These are phyloP conservation scores for Hansfordia pulvinata DNA, from an alignment of 2,329 filamentous ascomycete genomes.

Conservation along the genomic window DNA sequence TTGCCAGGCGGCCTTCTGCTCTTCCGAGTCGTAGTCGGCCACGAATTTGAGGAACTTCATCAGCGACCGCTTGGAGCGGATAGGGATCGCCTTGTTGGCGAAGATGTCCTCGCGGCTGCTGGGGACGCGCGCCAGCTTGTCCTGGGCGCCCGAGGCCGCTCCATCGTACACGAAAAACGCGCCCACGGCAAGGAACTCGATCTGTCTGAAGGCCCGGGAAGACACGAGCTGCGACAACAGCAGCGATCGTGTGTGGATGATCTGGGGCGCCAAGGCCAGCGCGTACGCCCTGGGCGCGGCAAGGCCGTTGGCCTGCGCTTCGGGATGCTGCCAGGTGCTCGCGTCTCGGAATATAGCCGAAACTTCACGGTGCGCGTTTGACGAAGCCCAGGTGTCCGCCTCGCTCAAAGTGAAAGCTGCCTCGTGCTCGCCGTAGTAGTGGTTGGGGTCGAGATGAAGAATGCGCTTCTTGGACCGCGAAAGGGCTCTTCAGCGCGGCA, in stretches of 20 bases:
- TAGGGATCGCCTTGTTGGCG: slow-evolving; percentile 58
- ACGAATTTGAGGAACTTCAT: slow-evolving; percentile 95
- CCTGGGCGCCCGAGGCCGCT: slow-evolving; percentile 10
- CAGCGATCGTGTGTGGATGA: slow-evolving; percentile 72
- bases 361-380: slow-evolving; percentile 18
- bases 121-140: slow-evolving; percentile 56
- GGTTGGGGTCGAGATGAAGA: slow-evolving; percentile 76
- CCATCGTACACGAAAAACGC: slow-evolving; percentile 71
- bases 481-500: slow-evolving; percentile 54
- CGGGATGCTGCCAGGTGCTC: slow-evolving; percentile 21
- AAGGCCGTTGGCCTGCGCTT: slow-evolving; percentile 27
- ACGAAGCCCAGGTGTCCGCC: slow-evolving; percentile 57
- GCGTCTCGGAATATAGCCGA: slow-evolving; percentile 23
- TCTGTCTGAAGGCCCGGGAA: slow-evolving; percentile 73
- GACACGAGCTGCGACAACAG: slow-evolving; percentile 74
- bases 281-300: slow-evolving; percentile 63
- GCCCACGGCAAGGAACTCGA: slow-evolving; percentile 88
- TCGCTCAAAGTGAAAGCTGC: slow-evolving; percentile 79
- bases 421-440: slow-evolving; percentile 78
- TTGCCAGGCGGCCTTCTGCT: slow-evolving; percentile 43
- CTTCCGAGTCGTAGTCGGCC: slow-evolving; percentile 50
- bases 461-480: slow-evolving; percentile 87
- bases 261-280: slow-evolving; percentile 69
- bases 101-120: slow-evolving; percentile 90
- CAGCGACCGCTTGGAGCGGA: slow-evolving; percentile 69